Base-by-base conservation (phyloP, 108 stramenopile genomes). In the Mayamaea pseudoterrestris region DNA sequence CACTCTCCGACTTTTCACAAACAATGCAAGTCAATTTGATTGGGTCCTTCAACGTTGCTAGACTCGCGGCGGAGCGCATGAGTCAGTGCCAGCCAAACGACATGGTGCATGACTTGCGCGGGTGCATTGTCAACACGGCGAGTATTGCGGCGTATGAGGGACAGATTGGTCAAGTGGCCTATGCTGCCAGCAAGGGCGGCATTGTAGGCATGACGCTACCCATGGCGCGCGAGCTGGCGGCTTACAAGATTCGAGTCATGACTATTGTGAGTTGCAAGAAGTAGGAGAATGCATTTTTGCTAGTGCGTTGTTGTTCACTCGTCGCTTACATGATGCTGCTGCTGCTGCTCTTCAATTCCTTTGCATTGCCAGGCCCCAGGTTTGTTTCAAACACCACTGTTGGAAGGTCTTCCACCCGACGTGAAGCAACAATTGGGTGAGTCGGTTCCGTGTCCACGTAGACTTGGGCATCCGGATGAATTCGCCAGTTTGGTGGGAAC, bases 11-110 rank as follows among this genome's bases (percentile, higher is more conserved):
- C 22, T 83, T 88, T 58, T 53, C 56, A 17, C 61, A 66, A 24
- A 76, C 83, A 14, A 50, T 98, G 16, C 35, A 68, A 4, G 83
- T 96, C 2, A 98, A 98, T 46, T 66, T 82, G 0, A 54, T 79
- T 29, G 95, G 97, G n/a, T 90, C 92, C 11, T 98, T 98, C 76
- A 96, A 98, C 60, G 70, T 95, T 16, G 57, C 69, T n/a, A 69
- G 93, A 16, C 58, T 96, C 26, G 80, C 94, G 11, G 90, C 93
- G 2, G 82, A 78, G 55, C 56, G 81, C 34, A 93, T 93, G 92
- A 63, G 63, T 16, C 52, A 29, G 13, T 49, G 71, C 30, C 53
- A 64, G 5, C 50, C 71, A 5, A 43, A 16, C 8, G 44, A 30
- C 25, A 40, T 4, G 53, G 55, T 7, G 8, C 14, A 26, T 46